Conservation (phyloP, 2,329 filamentous ascomycete species). For the Aaosphaeria arxii region DNA sequence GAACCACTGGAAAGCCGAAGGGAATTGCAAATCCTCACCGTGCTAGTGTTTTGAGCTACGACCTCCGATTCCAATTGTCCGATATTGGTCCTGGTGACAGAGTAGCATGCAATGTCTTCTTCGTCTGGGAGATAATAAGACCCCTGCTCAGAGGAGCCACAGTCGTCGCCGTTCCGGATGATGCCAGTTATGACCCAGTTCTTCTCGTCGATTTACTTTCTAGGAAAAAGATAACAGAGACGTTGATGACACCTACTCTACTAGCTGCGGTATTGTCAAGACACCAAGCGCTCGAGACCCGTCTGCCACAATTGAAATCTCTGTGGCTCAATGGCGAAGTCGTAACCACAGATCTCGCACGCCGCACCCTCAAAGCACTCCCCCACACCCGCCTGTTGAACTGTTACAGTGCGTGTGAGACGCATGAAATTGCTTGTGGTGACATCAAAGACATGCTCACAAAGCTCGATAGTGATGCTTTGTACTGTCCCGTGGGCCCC, state of each 20-base stretch:
- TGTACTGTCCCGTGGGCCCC: slow-evolving; percentile 71
- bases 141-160: slow-evolving; percentile 74
- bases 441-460: slow-evolving; percentile 67
- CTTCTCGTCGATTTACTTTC: slow-evolving; percentile 69
- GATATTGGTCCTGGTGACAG: slow-evolving; percentile 70
- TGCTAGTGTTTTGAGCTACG: slow-evolving; percentile 71
- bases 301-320: slow-evolving; percentile 64
- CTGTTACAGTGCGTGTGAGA: slow-evolving; percentile 80
- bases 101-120: slow-evolving; percentile 86
- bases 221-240: slow-evolving; percentile 68
- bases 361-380: slow-evolving; percentile 64
- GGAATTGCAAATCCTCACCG: slow-evolving; percentile 77
- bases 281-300: slow-evolving; percentile 62
- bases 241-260: slow-evolving; percentile 79
- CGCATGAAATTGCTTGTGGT: slow-evolving; percentile 75
- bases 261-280: slow-evolving; percentile 70
- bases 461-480: slow-evolving; percentile 53
- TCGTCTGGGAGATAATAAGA: slow-evolving; percentile 80
- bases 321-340: slow-evolving; percentile 83
- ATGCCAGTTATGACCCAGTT: slow-evolving; percentile 73
- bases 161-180: slow-evolving; percentile 71
- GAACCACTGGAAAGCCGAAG: slow-evolving; percentile 76
- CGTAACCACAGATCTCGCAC: slow-evolving; percentile 72
- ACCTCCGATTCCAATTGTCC: slow-evolving; percentile 67
- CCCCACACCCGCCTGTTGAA: slow-evolving; percentile 71